Percentiles rank a stretch among this genome's conserved stretches.
phyloP scores from a whole-genome alignment of 768 basidiomycete species.

The Suillus cothurnatus region DNA sequence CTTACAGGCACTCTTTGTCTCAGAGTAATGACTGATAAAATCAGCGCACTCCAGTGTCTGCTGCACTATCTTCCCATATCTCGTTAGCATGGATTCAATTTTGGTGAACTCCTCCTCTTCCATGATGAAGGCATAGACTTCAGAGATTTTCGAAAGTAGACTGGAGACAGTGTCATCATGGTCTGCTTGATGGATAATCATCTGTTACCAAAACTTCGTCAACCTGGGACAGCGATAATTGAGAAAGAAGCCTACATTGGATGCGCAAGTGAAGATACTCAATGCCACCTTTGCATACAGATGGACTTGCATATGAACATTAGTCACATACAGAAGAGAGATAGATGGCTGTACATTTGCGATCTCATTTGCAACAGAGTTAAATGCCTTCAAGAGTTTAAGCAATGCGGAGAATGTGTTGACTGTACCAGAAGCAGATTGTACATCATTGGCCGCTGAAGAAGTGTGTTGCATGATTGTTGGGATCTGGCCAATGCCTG shows the following conservation, averaged over 20 bases:
- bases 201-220: background rate
- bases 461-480: background rate
- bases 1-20: conserved; percentile 25
- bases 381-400: background rate
- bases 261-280: background rate
- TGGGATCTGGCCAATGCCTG: background rate
- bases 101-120: conserved; percentile 3
- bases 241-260: background rate
- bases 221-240: background rate
- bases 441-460: background rate
- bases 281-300: background rate
- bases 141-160: conserved; percentile 1
- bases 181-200: background rate
- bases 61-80: conserved; percentile 2
- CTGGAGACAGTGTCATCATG: background rate
- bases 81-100: background rate
- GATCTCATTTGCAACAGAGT: background rate
- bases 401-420: background rate
- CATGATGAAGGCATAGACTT: conserved; percentile 1
- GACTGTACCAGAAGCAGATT: background rate
- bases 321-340: background rate
- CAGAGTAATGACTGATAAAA: conserved; percentile 30
- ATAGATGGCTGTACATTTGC: background rate
- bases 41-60: conserved; percentile 29
- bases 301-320: background rate